Percentiles rank a stretch among this genome's conserved stretches.
phyloP scores from a whole-genome alignment of 1,284 basidiomycete species.

The Schizophyllum commune region DNA sequence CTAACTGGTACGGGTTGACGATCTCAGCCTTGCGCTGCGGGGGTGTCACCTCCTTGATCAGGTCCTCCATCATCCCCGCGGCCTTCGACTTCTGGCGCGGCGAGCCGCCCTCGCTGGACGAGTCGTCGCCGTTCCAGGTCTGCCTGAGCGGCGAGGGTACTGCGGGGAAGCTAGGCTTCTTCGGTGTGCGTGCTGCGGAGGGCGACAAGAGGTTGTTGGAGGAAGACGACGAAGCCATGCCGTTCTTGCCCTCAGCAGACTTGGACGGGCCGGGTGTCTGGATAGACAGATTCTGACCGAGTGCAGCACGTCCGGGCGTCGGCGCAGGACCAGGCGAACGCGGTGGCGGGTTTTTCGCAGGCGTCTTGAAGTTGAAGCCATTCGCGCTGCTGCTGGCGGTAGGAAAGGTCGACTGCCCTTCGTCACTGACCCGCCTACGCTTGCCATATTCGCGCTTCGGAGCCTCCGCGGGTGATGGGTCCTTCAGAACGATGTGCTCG shows the following conservation, averaged over 20 bases:
- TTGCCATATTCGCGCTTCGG: conserved; percentile 17
- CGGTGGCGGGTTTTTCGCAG: conserved; percentile 9
- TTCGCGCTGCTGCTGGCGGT: conserved; percentile 7
- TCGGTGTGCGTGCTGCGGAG: background rate
- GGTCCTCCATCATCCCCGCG: conserved; percentile 8
- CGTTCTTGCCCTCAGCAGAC: too few relatives aligned
- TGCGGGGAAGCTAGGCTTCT: conserved; percentile 6
- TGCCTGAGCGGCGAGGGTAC: conserved; percentile 12
- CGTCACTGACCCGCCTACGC: too few relatives aligned
- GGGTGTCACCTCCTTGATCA: conserved; percentile 7
- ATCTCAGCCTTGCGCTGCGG: conserved; percentile 7
- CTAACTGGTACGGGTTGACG: conserved; percentile 13
- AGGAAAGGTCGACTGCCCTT: too few relatives aligned
- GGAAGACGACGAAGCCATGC: conserved; percentile 2
- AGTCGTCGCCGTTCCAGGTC: conserved; percentile 5
- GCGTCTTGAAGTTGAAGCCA: conserved; percentile 15
- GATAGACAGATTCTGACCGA: conserved; percentile 7
- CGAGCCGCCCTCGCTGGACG: conserved; percentile 2
- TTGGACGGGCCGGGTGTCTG: conserved; percentile 3
- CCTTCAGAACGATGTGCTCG: conserved; percentile 24
- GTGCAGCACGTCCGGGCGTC: conserved; percentile 14
- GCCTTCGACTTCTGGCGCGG: conserved; percentile 10
- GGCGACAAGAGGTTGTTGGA: background rate
- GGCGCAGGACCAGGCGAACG: conserved; percentile 16
- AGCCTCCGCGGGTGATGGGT: conserved; percentile 29